phyloP scores from a whole-genome alignment of 306 rosid genomes.

The Cicer bijugum region DNA sequence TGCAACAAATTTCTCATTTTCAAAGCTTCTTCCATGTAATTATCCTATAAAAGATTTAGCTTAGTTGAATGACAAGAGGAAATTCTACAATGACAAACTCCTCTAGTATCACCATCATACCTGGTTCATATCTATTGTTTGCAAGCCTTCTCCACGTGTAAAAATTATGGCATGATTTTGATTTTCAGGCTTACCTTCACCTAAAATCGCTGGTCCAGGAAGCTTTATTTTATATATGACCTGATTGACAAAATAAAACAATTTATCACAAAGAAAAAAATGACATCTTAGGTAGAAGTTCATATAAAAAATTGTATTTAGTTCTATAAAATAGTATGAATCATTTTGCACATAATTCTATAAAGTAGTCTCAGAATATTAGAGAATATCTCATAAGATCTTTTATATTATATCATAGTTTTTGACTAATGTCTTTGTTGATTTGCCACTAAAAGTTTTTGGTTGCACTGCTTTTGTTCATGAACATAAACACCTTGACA shows the following conservation, averaged over 20 bases:
- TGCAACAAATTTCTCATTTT: slow-evolving; percentile 96
- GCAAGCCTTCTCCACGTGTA: slow-evolving; percentile 98
- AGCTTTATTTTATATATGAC: slow-evolving; percentile 91
- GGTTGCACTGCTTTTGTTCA: no score
- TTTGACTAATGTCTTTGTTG: no score
- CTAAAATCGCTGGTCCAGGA: slow-evolving; percentile 95
- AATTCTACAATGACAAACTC: slow-evolving; percentile 2
- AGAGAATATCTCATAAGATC: no score
- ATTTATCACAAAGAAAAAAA: background rate
- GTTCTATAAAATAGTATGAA: background rate
- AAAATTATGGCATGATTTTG: slow-evolving; percentile 97
- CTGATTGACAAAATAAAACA: slow-evolving; percentile 51
- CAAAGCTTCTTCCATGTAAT: slow-evolving; percentile 98
- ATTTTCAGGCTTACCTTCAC: slow-evolving; percentile 99
- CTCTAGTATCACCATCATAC: slow-evolving; percentile 48
- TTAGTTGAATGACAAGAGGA: slow-evolving; percentile 36
- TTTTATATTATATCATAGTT: no score
- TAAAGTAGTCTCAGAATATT: no score
- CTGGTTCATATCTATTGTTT: slow-evolving; percentile 98
- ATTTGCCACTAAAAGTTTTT: no score
- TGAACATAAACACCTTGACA: no score
- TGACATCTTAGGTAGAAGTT: slow-evolving; percentile 3
- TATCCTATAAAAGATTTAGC: slow-evolving; percentile 62
- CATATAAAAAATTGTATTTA: slow-evolving; percentile 25
- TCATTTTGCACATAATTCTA: slow-evolving; percentile 7